Conservation (phyloP, 345 rosid genomes). For the Eucalyptus albens region DNA sequence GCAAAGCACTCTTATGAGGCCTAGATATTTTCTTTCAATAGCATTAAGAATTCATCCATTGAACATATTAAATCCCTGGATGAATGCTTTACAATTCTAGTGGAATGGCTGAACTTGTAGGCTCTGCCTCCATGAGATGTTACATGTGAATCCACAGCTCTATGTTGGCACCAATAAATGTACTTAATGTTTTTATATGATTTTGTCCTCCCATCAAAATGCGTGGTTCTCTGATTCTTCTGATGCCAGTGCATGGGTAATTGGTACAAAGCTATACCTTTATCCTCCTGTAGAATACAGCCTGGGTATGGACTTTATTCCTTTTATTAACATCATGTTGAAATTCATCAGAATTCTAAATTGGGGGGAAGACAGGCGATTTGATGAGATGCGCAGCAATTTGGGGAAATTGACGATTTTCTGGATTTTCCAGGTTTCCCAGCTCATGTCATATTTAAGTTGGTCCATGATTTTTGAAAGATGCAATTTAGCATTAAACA, state of each 20-base stretch:
- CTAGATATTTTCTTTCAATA: not conserved
- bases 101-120: not conserved
- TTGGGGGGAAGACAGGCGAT: slow-evolving; percentile 94
- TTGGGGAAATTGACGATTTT: slow-evolving; percentile 63
- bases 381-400: slow-evolving; percentile 74
- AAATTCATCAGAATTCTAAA: slow-evolving; percentile 50
- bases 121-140: not conserved
- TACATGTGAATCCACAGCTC: not conserved
- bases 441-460: not conserved
- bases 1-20: not conserved
- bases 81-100: not conserved
- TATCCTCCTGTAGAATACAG: not conserved
- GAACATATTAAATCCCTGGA: not conserved
- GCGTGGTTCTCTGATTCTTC: not conserved
- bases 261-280: not conserved
- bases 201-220: not conserved
- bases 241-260: not conserved
- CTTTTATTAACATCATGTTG: not conserved
- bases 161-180: not conserved
- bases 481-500: not conserved
- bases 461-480: not conserved
- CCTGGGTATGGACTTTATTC: not conserved
- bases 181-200: not conserved
- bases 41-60: not conserved
- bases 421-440: slow-evolving; percentile 75